These are phyloP conservation scores for Penicillium sp. DNA, from an alignment of 2,329 filamentous ascomycete species.

Conservation along the genomic window DNA sequence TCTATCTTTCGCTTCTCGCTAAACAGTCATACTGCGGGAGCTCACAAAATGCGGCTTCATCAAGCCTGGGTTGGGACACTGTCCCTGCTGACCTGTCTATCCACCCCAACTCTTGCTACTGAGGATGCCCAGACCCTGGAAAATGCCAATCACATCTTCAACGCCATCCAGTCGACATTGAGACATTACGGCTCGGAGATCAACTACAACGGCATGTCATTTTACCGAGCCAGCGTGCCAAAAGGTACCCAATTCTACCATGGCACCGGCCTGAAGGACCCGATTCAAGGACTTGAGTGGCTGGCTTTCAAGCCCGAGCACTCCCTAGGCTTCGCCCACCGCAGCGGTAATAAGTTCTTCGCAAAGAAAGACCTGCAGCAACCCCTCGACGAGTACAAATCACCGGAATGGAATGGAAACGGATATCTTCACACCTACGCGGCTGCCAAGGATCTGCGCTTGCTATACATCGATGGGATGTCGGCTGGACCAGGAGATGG, in stretches of 20 bases:
- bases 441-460: constrained; percentile 55
- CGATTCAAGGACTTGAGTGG: constrained; percentile 54
- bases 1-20: background rate
- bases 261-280: constrained; percentile 46
- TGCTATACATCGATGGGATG: constrained; percentile 71
- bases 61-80: background rate
- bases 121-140: background rate
- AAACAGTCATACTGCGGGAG: background rate
- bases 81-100: background rate
- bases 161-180: constrained; percentile 66
- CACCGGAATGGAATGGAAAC: background rate
- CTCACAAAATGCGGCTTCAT: background rate
- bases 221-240: constrained; percentile 64
- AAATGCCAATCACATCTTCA: constrained; percentile 56
- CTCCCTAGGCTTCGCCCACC: constrained; percentile 59
- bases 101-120: background rate
- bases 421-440: constrained; percentile 61
- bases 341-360: background rate
- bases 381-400: background rate
- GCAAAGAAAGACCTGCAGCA: background rate
- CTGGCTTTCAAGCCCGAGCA: constrained; percentile 72
- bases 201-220: constrained; percentile 69
- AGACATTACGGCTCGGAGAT: constrained; percentile 68
- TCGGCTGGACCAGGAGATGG: constrained; percentile 64
- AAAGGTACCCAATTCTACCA: constrained; percentile 65